A percentile compares a stretch with the other conserved stretches of the same genome.
Evolutionary conservation across 2,329 filamentous ascomycete species (phyloP).

Genomic region (Pezicula carpinea): DNA sequence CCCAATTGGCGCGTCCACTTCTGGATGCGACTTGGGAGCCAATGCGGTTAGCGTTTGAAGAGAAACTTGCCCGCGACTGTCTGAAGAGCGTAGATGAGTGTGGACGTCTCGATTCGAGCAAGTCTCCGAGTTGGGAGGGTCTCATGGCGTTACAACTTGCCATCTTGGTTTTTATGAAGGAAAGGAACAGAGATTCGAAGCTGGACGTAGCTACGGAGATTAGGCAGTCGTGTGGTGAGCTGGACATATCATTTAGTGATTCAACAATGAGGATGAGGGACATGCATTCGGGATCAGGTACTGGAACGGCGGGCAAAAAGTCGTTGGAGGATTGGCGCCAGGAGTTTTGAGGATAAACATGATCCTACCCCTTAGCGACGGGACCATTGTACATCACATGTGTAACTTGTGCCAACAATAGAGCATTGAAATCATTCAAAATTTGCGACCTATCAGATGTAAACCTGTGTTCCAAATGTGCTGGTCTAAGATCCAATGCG

Average conservation of each 20-base stretch:
- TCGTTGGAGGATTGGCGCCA: slow-evolving; percentile 24
- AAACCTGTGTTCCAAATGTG: not conserved
- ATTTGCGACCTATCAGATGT: not conserved
- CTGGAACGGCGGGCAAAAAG: slow-evolving; percentile 18
- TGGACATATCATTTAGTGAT: slow-evolving; percentile 22
- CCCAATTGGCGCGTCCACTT: slow-evolving; percentile 68
- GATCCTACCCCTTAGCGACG: slow-evolving; percentile 1
- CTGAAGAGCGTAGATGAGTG: slow-evolving; percentile 22
- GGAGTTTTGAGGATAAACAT: slow-evolving; percentile 12
- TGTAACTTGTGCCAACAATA: slow-evolving; percentile 16
- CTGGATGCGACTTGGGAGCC: slow-evolving; percentile 69
- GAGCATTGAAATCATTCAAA: not conserved
- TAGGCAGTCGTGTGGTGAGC: slow-evolving; percentile 21
- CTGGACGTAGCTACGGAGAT: slow-evolving; percentile 24
- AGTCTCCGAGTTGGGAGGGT: slow-evolving; percentile 24
- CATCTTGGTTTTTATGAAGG: slow-evolving; percentile 23
- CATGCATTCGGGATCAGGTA: slow-evolving; percentile 7
- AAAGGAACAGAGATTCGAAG: slow-evolving; percentile 18
- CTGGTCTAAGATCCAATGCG: too few species aligned
- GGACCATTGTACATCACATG: slow-evolving; percentile 13
- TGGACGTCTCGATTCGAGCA: slow-evolving; percentile 17
- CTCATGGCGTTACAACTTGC: slow-evolving; percentile 30
- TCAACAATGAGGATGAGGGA: slow-evolving; percentile 8
- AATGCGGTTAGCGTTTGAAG: slow-evolving; percentile 66
- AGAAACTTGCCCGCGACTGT: slow-evolving; percentile 27